Base-by-base conservation (phyloP, 805 yeast species). In the Kuraishia hungarica region DNA sequence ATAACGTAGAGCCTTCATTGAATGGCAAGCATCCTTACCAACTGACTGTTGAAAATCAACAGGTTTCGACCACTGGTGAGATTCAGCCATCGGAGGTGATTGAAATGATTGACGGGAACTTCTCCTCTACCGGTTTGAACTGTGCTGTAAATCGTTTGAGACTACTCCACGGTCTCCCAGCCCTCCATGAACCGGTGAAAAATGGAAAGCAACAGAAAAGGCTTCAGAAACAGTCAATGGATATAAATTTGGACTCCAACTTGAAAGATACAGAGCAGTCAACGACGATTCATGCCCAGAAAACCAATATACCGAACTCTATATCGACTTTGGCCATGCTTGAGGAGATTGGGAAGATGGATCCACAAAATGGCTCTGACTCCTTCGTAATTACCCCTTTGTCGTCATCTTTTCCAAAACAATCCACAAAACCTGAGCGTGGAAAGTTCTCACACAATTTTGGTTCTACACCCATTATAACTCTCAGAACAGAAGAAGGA, bases 21-120 rank as follows among this genome's bases (percentile, higher is more conserved):
- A 63, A 61, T 47, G 74, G 74, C 1, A 60, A 55, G 10, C 76
- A 72, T 54, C 69, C 71, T 0, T 72, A 63, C 52, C 67, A 63
- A 29, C 24, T 35, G 15, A 35, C 43, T 8, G 43, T 35, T 15
- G 43, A 35, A 10, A 5, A 6, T 15, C 43, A 35, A 13, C 54
- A 22, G 66, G 61, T 20, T 11, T 22, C 51, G 17, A 13, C 43
- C 43, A 35, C 43, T 10, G 43, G 5, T 4, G n/a, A 35, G 5
- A 35, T 4, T 6, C 43, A 8, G 43, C n/a, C 43, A 7, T 35
- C 43, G 11, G 43, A 35, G n/a, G n/a, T 35, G 3, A 3, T 13
- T 6, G 17, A 35, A 15, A 35, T 13, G 8, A 7, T 15, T 2
- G n/a, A 13, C 4, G 4, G 11, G 15, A 35, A 13, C n/a, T 3